These are phyloP conservation scores for Platanthera zijinensis DNA, from an alignment of 106 monocot species.

Conservation along the genomic window DNA sequence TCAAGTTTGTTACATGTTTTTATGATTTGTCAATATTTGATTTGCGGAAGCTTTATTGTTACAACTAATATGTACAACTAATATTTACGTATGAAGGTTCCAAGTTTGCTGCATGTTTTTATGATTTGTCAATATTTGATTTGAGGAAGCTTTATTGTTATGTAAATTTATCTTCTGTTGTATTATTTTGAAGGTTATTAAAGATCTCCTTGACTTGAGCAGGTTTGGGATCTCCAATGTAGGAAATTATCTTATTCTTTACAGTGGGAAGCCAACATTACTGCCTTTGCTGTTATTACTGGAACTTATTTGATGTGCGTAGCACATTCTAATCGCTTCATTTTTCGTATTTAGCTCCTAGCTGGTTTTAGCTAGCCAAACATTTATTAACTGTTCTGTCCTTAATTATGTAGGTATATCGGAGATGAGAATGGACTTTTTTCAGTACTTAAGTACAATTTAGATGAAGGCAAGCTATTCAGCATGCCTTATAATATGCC, in stretches of 20 bases:
- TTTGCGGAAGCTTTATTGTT: background rate
- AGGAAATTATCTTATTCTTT: constrained; percentile 52
- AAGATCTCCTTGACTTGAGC: constrained; percentile 15
- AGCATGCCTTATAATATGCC: constrained; percentile 67
- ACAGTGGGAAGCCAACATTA: constrained; percentile 81
- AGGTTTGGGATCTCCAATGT: constrained; percentile 94
- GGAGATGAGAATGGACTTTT: constrained; percentile 86
- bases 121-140: background rate
- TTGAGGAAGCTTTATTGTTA: background rate
- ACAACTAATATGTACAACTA: background rate
- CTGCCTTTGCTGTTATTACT: constrained; percentile 74
- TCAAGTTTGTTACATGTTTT: background rate
- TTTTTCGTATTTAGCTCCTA: constrained; percentile 6
- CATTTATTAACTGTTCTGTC: constrained; percentile 6
- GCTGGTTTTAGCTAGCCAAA: background rate
- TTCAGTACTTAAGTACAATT: constrained; percentile 73
- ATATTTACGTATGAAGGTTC: background rate
- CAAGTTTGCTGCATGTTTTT: background rate
- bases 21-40: background rate
- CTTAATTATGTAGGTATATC: constrained; percentile 51
- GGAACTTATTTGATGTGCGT: constrained; percentile 77
- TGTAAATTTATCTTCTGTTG: background rate
- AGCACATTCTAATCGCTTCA: background rate
- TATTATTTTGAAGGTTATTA: constrained; percentile 6
- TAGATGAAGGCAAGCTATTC: constrained; percentile 49